These are phyloP conservation scores for Platismatia glauca DNA, from an alignment of 495 filamentous ascomycete genomes.

Conservation along the genomic window DNA sequence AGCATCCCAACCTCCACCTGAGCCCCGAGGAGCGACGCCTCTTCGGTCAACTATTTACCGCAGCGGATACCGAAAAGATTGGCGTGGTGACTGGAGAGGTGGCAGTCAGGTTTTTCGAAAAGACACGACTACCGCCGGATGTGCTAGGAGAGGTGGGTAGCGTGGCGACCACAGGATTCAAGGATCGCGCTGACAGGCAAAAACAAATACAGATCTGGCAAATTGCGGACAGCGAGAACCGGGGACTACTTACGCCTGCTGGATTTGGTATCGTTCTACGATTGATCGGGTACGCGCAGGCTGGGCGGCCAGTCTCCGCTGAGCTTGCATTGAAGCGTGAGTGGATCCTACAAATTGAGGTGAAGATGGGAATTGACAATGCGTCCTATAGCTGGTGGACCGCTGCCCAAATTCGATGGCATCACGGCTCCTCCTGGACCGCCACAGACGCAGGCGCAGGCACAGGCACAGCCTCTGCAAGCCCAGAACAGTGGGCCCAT, in stretches of 20 bases:
- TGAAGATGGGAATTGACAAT: conserved; percentile 18
- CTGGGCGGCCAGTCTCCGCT: conserved; percentile 64
- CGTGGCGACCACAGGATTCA: too few species aligned
- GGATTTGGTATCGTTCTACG: conserved; percentile 87
- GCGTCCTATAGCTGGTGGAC: conserved; percentile 52
- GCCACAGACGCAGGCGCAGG: conserved; percentile 15
- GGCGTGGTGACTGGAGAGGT: conserved; percentile 95
- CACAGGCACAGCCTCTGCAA: conserved; percentile 33
- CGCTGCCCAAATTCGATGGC: conserved; percentile 88
- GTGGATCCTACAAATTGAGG: conserved; percentile 18
- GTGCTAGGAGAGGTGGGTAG: conserved; percentile 79
- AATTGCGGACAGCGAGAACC: conserved; percentile 93
- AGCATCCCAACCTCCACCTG: conserved; percentile 68
- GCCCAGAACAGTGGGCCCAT: conserved; percentile 64
- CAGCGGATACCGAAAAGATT: conserved; percentile 78
- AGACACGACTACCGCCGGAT: conserved; percentile 75
- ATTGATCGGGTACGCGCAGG: conserved; percentile 93
- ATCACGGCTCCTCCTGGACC: conserved; percentile 41
- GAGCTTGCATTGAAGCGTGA: conserved; percentile 65
- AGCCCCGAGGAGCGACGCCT: conserved; percentile 86
- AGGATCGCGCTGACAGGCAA: conserved; percentile 1
- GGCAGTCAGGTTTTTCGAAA: conserved; percentile 96
- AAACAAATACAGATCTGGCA: conserved; percentile 78
- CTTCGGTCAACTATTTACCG: conserved; percentile 82
- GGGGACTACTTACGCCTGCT: conserved; percentile 80